phyloP scores from a whole-genome alignment of 164 flowering plant species.

The Dillenia turbinata region DNA sequence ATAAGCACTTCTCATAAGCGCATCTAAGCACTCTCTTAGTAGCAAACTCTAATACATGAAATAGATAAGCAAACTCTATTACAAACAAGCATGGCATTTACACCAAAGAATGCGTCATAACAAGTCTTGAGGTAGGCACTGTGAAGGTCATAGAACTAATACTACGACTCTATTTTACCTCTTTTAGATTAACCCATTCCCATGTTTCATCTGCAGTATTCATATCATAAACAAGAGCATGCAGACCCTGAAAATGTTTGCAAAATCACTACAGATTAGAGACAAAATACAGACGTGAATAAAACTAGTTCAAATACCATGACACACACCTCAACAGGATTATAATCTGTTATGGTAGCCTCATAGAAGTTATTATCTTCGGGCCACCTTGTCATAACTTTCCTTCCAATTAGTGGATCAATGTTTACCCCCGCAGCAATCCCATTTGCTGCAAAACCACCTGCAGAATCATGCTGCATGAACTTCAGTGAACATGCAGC shows the following conservation, averaged over 20 bases:
- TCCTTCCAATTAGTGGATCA: slow-evolving; percentile 72
- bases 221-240: slow-evolving; percentile 61
- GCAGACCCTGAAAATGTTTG: slow-evolving; percentile 45
- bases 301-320: background rate
- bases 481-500: too few relatives aligned
- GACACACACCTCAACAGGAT: slow-evolving; percentile 53
- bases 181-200: slow-evolving; percentile 73
- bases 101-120: too few relatives aligned
- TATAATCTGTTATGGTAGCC: slow-evolving; percentile 81
- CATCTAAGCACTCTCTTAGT: too few relatives aligned
- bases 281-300: background rate
- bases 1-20: too few relatives aligned
- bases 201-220: slow-evolving; percentile 42
- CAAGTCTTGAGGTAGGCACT: too few relatives aligned
- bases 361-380: slow-evolving; percentile 92
- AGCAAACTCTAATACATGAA: too few relatives aligned
- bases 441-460: slow-evolving; percentile 45
- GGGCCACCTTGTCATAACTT: slow-evolving; percentile 95
- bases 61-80: too few relatives aligned
- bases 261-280: slow-evolving; percentile 3
- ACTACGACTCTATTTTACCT: slow-evolving; percentile 20
- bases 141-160: too few relatives aligned
- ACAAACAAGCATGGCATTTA: too few relatives aligned
- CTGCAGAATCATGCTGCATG: slow-evolving; percentile 25
- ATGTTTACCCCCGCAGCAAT: slow-evolving; percentile 37